These are phyloP conservation scores for Talaromyces sp. DNA, from an alignment of 2,329 filamentous ascomycete species.

Conservation along the genomic window DNA sequence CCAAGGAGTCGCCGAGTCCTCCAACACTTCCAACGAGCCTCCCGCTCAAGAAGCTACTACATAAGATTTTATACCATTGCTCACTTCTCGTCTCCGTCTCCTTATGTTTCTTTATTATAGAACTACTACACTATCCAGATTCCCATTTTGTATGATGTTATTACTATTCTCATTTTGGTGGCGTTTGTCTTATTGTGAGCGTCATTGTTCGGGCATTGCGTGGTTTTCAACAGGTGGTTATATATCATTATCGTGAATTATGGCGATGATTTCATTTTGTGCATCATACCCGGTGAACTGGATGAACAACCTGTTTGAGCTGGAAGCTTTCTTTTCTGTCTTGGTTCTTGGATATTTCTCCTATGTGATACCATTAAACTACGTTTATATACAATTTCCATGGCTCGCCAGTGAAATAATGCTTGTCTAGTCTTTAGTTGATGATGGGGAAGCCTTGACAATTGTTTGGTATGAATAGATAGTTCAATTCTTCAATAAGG, in stretches of 20 bases:
- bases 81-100: not conserved
- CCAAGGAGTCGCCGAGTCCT: slow-evolving; percentile 37
- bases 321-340: not conserved
- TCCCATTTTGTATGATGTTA: slow-evolving; percentile 8
- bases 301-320: not conserved
- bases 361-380: not conserved
- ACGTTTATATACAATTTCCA: not conserved
- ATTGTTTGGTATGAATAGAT: not conserved
- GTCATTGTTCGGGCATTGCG: slow-evolving; percentile 5
- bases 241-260: not conserved
- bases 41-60: slow-evolving; percentile 1
- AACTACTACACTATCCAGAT: not conserved
- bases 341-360: not conserved
- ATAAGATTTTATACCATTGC: not conserved
- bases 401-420: not conserved
- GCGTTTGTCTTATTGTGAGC: slow-evolving; percentile 8
- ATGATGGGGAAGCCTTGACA: not conserved
- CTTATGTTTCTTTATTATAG: not conserved
- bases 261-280: not conserved
- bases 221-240: not conserved
- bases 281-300: not conserved
- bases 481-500: not conserved
- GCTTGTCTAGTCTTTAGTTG: not conserved
- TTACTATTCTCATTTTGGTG: slow-evolving; percentile 5
- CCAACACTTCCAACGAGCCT: slow-evolving; percentile 11